These are phyloP conservation scores for Lachancea sp. DNA, from an alignment of 805 yeast genomes.

Conservation along the genomic window DNA sequence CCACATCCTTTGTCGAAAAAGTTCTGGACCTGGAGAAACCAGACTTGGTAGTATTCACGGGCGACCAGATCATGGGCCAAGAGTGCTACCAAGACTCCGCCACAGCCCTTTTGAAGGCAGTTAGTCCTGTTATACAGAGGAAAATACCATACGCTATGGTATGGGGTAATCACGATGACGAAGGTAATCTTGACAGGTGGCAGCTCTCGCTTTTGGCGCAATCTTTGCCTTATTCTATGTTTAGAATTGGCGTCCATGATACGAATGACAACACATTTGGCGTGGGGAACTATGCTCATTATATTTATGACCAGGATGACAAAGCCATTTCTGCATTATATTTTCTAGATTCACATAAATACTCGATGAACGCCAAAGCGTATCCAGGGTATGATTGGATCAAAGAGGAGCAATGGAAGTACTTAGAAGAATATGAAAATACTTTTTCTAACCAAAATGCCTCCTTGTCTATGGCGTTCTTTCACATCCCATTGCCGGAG, in stretches of 20 bases:
- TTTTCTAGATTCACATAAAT: constrained; percentile 80
- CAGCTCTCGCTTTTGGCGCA: constrained; percentile 53
- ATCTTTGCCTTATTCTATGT: constrained; percentile 61
- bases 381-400: constrained; percentile 84
- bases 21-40: constrained; percentile 75
- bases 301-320: constrained; percentile 40
- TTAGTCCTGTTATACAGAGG: constrained; percentile 58
- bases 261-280: constrained; percentile 49
- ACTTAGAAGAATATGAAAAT: constrained; percentile 37
- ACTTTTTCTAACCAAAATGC: constrained; percentile 29
- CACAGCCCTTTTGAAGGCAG: constrained; percentile 72
- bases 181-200: constrained; percentile 58
- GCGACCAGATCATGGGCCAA: constrained; percentile 87
- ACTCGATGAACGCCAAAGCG: constrained; percentile 58
- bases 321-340: constrained; percentile 54
- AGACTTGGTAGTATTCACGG: constrained; percentile 78
- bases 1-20: constrained; percentile 51
- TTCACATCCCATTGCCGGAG: constrained; percentile 93
- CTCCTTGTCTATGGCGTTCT: constrained; percentile 73
- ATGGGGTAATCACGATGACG: constrained; percentile 93
- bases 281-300: constrained; percentile 69
- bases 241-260: constrained; percentile 56
- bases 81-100: constrained; percentile 67
- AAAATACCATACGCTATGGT: constrained; percentile 78
- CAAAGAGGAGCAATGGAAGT: constrained; percentile 59